These are phyloP conservation scores for Xylaria sp. DNA, from an alignment of 495 filamentous ascomycete genomes.

Conservation along the genomic window DNA sequence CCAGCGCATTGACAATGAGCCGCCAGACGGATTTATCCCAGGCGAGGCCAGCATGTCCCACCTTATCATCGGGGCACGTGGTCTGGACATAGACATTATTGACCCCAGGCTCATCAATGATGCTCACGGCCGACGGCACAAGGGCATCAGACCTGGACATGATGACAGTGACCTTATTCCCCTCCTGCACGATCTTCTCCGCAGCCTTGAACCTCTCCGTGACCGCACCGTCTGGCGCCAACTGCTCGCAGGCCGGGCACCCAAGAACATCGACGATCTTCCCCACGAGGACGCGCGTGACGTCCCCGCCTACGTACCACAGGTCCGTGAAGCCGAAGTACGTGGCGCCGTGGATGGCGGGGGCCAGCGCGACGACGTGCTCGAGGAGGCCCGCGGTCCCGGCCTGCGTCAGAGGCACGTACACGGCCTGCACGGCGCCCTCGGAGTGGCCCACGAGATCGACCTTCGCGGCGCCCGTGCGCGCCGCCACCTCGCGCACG, in stretches of 20 bases:
- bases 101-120: constrained; percentile 55
- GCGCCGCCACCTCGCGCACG: constrained; percentile 49
- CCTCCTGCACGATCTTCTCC: constrained; percentile 51
- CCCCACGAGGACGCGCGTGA: constrained; percentile 37
- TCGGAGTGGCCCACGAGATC: constrained; percentile 64
- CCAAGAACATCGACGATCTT: constrained; percentile 49
- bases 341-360: constrained; percentile 57
- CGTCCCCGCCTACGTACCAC: constrained; percentile 50
- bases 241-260: constrained; percentile 57
- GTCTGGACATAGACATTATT: constrained; percentile 56
- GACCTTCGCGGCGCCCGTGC: constrained; percentile 53
- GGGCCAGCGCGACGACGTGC: constrained; percentile 56
- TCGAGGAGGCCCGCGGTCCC: constrained; percentile 54
- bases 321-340: constrained; percentile 57
- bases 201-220: constrained; percentile 50
- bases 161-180: constrained; percentile 58
- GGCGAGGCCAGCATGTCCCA: constrained; percentile 61
- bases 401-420: constrained; percentile 56
- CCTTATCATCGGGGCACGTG: constrained; percentile 53
- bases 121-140: constrained; percentile 54
- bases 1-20: constrained; percentile 59
- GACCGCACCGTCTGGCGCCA: constrained; percentile 45
- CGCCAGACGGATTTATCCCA: constrained; percentile 64
- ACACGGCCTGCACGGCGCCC: constrained; percentile 59
- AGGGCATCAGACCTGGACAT: constrained; percentile 56